Evolutionary conservation across 176 grass and related monocot species (phyloP), one percentile per base, ranked within the genome.

Genomic region (Eleusine coracana): DNA sequence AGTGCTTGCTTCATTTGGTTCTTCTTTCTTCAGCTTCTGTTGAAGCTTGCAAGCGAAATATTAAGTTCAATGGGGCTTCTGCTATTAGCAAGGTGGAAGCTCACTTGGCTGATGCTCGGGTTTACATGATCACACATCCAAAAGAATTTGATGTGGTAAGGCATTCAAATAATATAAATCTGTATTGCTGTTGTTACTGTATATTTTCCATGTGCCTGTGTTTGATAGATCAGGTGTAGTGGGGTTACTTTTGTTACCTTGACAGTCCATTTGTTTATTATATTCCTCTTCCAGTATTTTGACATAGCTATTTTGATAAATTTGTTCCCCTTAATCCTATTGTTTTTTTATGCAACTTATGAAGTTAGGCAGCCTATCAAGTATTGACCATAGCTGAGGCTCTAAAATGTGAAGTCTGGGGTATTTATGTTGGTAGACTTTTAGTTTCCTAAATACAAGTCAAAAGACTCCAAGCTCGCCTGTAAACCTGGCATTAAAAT

Each of bases 81-180:
- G 83, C 83, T 83, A 73, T 70, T 66, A 91, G 87, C 73, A 99
- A 99, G 83, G 89, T 99, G 23, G 93, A 96, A 90, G 89, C 91
- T 82, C 83, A 99, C 85, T 92, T 95, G 73, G 89, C 89, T 77
- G 96, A 99, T 90, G 90, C 96, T 90, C 89, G 91, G 80, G 85
- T 99, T 89, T 92, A 93, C 78, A 99, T 99, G 96, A 91, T 99
- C 74, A 99, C 89, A 5, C 96, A 99, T 87, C 89, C 91, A 71
- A 99, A 99, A 91, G 96, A 99, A 90, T 99, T 92, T 90, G 91
- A 99, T 92, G 91, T 90, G 91, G 93, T 97, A 93, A 79, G 66
- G 16, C 36, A 71, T 85, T 46, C 82, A 85, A 72, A 40, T 76
- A 63, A n/a, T 84, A 74, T 13, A 83, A 65, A 86, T 56, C 21